Evolutionary conservation across 176 grass and related monocot species (phyloP), one percentile per base, ranked within the genome.

Genomic region (Poa annua): DNA sequence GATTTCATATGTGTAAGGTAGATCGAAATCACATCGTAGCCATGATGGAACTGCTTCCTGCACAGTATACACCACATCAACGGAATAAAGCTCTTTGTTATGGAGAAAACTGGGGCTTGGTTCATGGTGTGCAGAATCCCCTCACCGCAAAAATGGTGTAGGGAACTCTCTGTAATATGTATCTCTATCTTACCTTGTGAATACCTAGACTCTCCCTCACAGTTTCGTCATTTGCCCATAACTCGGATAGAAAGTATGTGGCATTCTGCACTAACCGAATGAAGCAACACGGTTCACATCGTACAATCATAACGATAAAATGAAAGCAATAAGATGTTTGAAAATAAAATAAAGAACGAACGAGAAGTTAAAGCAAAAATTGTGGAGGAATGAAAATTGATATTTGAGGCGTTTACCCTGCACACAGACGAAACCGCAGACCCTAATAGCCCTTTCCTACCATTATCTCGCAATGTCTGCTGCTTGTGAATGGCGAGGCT

Each of bases 161-260:
- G 19, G 35, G 19, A 2, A 15, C 25, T 19, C 12, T 62, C 22
- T 70, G 4, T 21, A 70, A 42, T 70, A 15, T 24, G 24, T 71
- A 56, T 15, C 26, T 0, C 16, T 66, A 36, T 11, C 20, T 26
- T 72, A 90, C 85, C 39, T 88, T 47, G 7, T 36, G 84, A 71
- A 89, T 80, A 19, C 80, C 84, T 3, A 92, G 76, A 25, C 22
- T 74, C 12, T 88, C 34, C 62, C 84, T 87, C n/a, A 87, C 87
- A 8, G 80, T 19, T 54, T 66, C 71, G 12, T 92, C 54, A 48
- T 93, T 83, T 50, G 77, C 57, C 88, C 91, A 93, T 11, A 65
- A 5, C 45, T 82, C 73, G 13, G 87, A 90, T 8, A 94, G 20
- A 63, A 66, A 49, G 36, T 88, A 84, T 5, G 59, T 80, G 38